Base-by-base conservation (phyloP, 352 stramenopile species). In the Phytophthora pseudosyringae region DNA sequence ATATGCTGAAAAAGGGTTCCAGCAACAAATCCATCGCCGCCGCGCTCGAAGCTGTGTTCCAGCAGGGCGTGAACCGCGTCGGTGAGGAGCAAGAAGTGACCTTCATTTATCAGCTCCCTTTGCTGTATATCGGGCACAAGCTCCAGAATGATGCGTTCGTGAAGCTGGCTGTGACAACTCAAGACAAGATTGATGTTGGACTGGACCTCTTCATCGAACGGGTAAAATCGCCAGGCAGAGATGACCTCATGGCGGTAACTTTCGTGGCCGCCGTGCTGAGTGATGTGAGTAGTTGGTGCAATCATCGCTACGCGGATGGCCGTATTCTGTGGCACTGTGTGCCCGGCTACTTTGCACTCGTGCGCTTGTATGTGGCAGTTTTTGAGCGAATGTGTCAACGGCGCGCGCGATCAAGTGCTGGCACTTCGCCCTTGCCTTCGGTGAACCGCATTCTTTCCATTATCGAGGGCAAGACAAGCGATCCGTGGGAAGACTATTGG, bases 401-500 rank as follows among this genome's bases (percentile, higher is more conserved):
- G 2, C 83, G 87, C 9, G 66, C 71, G 5, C 82, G 82, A 2
- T 74, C 58, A 39, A 75, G 39, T 49, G 40, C 41, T 15, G 51
- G 54, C 21, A 26, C 49, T 32, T 76, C 78, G 1, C 64, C 71
- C 1, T 71, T 80, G 48, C 71, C 79, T 21, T 74, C 75, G 3
- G 73, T 91, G 8, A 77, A 80, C 31, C 81, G 73, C n/a, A 81
- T 91, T 51, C 44, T 90, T 15, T 89, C 76, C 18, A 85, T 89
- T 46, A 70, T 88, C 15, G 76, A 86, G 29, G 82, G 75, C 59
- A 64, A 73, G 21, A 58, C 46, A 26, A 76, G 50, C 7, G 82
- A 95, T 75, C 75, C 82, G 26, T 95, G 85, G 85, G 59, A 80
- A 45, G 71, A 88, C 16, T 95, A 95, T 67, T 95, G 87, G 83